Evolutionary conservation across 345 rosid genomes (phyloP), one percentile per base, ranked within the genome.

Genomic region (Raphanus raphanistrum): DNA sequence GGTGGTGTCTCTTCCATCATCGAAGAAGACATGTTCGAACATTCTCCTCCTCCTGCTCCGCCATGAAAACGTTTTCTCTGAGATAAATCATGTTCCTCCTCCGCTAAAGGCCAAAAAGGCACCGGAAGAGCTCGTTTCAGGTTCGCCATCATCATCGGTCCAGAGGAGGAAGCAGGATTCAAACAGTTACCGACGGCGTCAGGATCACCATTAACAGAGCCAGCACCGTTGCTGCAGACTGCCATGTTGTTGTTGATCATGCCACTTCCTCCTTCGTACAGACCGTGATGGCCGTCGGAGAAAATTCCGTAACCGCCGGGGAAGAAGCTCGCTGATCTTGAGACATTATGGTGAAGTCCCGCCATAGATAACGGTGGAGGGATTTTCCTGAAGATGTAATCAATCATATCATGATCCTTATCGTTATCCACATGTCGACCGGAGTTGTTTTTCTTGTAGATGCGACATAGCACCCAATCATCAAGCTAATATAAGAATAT

Each of bases 401-500:
- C 83, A 4, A 74, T 27, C 72, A 80, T 80, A 21, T 79, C 79
- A 4, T 79, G 78, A 79, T 79, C 78, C 66, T 79, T 74, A 54
- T 79, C 71, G 78, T 74, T 36, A 38, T 74, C 78, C 10, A 74
- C 83, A 67, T 71, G 77, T 17, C 94, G 48, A 84, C 88, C 76
- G 79, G 88, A 35, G 84, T 70, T 80, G 80, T 78, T 88, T 80
- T 92, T 95, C 88, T 91, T 87, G 86, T 95, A 95, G 80, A 95
- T 91, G 75, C 99, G 84, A 83, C 99, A 95, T 43, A 95, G 63
- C 43, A 95, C 99, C 98, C 99, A 95, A 80, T 95, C 99, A 70
- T 95, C 99, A 79, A 95, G 96, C 99, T 92, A n/a, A 26, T 60
- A 74, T 5, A 78, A 38, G 5, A 9, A 31, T 6, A 52, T 52